These are phyloP conservation scores for Suillus hirtellus DNA, from an alignment of 768 basidiomycete species.

Conservation along the genomic window DNA sequence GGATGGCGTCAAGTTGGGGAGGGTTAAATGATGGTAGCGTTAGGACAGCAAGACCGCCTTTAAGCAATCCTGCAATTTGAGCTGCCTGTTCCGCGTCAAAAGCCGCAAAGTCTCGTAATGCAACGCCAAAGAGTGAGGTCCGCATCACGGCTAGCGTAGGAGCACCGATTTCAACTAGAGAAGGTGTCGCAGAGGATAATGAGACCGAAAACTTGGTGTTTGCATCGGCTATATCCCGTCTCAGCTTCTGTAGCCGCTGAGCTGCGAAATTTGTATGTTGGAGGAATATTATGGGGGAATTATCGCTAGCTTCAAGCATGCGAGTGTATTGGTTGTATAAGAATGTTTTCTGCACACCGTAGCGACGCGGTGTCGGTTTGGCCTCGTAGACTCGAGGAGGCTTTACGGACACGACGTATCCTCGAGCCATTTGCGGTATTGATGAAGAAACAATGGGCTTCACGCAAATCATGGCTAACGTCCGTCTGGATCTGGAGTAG, in stretches of 20 bases:
- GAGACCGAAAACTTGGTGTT: conserved; percentile 40
- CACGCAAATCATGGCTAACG: conserved; percentile 14
- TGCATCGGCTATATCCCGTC: conserved; percentile 65
- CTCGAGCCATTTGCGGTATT: conserved; percentile 32
- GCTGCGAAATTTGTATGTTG: conserved; percentile 76
- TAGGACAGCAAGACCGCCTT: conserved; percentile 67
- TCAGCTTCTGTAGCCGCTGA: conserved; percentile 63
- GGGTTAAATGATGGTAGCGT: conserved; percentile 68
- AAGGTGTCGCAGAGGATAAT: conserved; percentile 35
- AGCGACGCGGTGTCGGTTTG: conserved; percentile 63
- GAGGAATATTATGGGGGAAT: conserved; percentile 74
- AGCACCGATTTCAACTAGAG: conserved; percentile 29
- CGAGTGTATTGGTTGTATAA: conserved; percentile 79
- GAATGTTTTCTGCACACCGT: conserved; percentile 76
- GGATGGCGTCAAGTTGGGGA: conserved; percentile 65
- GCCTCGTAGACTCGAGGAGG: conserved; percentile 51
- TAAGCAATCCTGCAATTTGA: conserved; percentile 54
- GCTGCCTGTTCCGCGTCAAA: conserved; percentile 49
- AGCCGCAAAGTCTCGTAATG: conserved; percentile 60
- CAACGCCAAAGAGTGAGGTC: conserved; percentile 79
- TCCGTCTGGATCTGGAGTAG: not conserved
- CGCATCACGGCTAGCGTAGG: conserved; percentile 71
- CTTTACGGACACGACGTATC: conserved; percentile 59
- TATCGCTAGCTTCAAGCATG: conserved; percentile 58
- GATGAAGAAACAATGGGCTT: conserved; percentile 13